Conservation (phyloP, 305 asterid species). For the Ajuga reptans region DNA sequence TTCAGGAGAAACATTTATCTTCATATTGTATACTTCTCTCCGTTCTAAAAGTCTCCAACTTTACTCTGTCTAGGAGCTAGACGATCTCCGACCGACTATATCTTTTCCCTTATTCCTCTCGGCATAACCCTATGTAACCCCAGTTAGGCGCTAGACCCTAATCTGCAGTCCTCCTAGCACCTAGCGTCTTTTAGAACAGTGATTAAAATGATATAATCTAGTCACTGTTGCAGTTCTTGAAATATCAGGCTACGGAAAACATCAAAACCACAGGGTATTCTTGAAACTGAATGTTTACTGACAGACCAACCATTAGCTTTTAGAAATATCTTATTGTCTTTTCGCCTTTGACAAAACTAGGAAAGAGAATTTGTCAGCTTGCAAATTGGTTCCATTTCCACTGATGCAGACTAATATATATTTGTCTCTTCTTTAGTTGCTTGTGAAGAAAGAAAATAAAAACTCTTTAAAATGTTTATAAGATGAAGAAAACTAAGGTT, state of each 20-base stretch:
- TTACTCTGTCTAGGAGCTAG: too few relatives aligned
- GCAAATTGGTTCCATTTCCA: background rate
- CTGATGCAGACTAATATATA: background rate
- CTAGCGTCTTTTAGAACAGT: too few relatives aligned
- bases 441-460: background rate
- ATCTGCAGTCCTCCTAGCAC: too few relatives aligned
- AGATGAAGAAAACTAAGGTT: background rate
- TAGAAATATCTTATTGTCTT: background rate
- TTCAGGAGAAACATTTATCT: background rate
- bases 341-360: background rate
- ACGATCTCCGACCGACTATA: too few relatives aligned
- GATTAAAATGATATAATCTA: background rate
- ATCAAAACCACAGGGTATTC: background rate
- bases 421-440: background rate
- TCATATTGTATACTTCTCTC: too few relatives aligned
- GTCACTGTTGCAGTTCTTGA: background rate
- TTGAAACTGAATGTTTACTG: background rate
- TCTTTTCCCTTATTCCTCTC: too few relatives aligned
- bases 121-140: too few relatives aligned
- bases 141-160: too few relatives aligned
- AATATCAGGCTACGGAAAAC: background rate
- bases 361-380: background rate
- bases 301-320: background rate
- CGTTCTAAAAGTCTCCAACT: too few relatives aligned
- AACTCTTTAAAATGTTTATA: background rate